phyloP scores from a whole-genome alignment of 1,284 basidiomycete species.

The Schizopora paradoxa region DNA sequence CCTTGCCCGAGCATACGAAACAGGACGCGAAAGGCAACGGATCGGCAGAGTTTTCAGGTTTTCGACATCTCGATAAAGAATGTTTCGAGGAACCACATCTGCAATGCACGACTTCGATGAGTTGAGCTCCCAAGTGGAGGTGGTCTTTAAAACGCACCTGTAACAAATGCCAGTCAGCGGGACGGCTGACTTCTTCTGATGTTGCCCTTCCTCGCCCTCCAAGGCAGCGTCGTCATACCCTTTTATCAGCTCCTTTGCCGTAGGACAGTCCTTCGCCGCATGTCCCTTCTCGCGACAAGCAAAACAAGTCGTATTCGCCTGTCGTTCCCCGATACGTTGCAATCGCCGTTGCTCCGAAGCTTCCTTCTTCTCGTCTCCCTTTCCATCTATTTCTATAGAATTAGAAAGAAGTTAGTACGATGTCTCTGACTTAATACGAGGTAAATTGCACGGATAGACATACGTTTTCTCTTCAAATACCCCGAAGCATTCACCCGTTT shows the following conservation, averaged over 20 bases:
- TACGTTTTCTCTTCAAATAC: background rate
- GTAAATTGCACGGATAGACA: conserved; percentile 12
- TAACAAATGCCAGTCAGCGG: conserved; percentile 71
- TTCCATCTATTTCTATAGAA: conserved; percentile 24
- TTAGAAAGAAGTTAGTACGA: conserved; percentile 13
- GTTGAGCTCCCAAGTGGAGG: background rate
- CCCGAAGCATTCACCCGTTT: background rate
- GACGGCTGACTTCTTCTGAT: conserved; percentile 28
- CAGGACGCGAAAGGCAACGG: conserved; percentile 88
- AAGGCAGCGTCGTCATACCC: conserved; percentile 28
- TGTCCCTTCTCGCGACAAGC: conserved; percentile 86
- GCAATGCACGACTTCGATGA: conserved; percentile 18
- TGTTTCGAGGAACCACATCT: conserved; percentile 85
- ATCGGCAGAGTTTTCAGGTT: conserved; percentile 54
- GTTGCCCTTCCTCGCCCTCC: conserved; percentile 19
- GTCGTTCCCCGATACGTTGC: conserved; percentile 59
- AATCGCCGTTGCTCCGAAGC: conserved; percentile 63
- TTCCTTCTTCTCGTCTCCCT: too few relatives aligned
- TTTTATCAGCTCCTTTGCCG: conserved; percentile 29
- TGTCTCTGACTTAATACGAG: conserved; percentile 21
- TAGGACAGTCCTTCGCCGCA: conserved; percentile 78
- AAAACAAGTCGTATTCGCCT: conserved; percentile 70
- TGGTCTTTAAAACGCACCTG: conserved; percentile 43
- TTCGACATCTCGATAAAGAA: conserved; percentile 72
- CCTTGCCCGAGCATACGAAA: conserved; percentile 80